A percentile compares a stretch with the other conserved stretches of the same genome.
These are phyloP conservation scores for Jasminum sambac DNA, from an alignment of 257 asterid genomes.

Conservation along the genomic window DNA sequence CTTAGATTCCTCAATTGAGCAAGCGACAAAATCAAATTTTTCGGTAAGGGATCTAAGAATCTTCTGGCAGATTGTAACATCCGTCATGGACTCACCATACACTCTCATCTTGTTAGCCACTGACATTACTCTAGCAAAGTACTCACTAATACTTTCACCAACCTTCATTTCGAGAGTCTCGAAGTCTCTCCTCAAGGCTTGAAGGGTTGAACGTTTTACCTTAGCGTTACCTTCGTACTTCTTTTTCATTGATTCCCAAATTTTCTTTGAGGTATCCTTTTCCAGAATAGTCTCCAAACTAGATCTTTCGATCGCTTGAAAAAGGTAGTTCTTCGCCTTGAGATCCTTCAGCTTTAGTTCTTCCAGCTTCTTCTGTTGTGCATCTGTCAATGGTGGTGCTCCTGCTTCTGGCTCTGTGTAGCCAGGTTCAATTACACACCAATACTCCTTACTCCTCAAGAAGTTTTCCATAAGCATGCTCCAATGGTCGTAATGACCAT, in stretches of 20 bases:
- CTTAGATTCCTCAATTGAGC: slow-evolving; percentile 5
- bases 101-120: slow-evolving; percentile 9
- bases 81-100: slow-evolving; percentile 3
- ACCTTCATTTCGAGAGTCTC: too few species aligned
- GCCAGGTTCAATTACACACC: background rate
- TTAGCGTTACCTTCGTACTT: background rate
- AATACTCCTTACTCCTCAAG: too few species aligned
- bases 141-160: background rate
- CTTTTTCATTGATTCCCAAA: background rate
- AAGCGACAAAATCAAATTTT: background rate
- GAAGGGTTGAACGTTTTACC: background rate
- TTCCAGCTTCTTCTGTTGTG: too few species aligned
- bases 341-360: background rate
- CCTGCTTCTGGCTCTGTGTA: background rate
- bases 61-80: too few species aligned
- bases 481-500: too few species aligned
- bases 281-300: too few species aligned
- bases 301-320: too few species aligned
- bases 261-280: too few species aligned
- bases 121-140: background rate
- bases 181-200: too few species aligned
- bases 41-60: too few species aligned
- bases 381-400: background rate
- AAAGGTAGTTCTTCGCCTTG: background rate
- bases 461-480: too few species aligned